Evolutionary conservation across 2,329 filamentous ascomycete species (phyloP), one percentile per base, ranked within the genome.

Genomic region (Colletotrichum filicis): DNA sequence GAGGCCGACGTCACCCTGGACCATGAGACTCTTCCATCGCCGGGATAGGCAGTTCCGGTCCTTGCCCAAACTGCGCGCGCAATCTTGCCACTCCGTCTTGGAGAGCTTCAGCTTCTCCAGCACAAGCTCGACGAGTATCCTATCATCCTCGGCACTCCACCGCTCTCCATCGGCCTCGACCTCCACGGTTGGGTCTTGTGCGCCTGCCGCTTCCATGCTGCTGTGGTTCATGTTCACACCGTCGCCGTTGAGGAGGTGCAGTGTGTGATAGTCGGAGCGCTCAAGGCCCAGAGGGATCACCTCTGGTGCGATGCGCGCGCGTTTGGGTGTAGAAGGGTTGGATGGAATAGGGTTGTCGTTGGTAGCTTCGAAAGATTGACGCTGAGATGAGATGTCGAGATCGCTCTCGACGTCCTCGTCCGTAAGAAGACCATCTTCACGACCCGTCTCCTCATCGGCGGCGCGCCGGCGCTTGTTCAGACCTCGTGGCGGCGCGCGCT

Each of bases 51-150:
- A 88, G 71, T 86, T 83, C 64, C 88, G 84, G 80, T 92, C 90
- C 77, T 88, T 90, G 74, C 91, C 91, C 8, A 93, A 83, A 75
- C 85, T 90, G 72, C 90, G 85, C 56, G 91, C 91, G 79, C 91
- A 92, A 78, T 93, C 91, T 72, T 92, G 89, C 91, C 91, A 92
- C 71, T 93, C 90, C 63, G 87, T 85, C 81, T 90, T 92, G 76
- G 87, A 88, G 26, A 93, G 85, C 81, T 88, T 89, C 68, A 93
- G 85, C 83, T 92, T 92, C 79, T 92, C 90, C 6, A 93, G 84
- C 52, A 93, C 90, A 22, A 93, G 85, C 81, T 92, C 90, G n/a
- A 93, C 89, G 2, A 93, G 84, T 70, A 92, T 85, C 70, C 90
- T 85, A 79, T 93, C 91, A 74, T 93, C 90, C 75, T 92, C 91